Base-by-base conservation (phyloP, 345 rosid genomes). In the Populus euphratica region DNA sequence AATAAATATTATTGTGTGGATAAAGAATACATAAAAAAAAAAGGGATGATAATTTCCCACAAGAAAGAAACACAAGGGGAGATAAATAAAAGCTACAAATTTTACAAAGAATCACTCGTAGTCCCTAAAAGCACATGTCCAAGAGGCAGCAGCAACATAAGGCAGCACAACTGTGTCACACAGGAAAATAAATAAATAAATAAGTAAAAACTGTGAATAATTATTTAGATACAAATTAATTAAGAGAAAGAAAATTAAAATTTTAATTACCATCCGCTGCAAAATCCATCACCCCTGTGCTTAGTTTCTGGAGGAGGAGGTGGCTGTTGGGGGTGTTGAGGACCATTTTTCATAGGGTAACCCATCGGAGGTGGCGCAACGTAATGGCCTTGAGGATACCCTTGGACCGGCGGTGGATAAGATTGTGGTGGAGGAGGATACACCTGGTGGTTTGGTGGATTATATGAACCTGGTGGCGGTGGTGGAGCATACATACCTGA, bases 141-240 rank as follows among this genome's bases (percentile, higher is more conserved):
- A 70, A 54, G 23, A 80, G 72, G 75, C 82, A 80, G 75, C 78
- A 79, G 78, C 82, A 79, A 27, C 82, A 79, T 52, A 79, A 44
- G 39, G 74, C 82, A 69, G 78, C 82, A 69, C 82, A 80, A 50
- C 82, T 80, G 82, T 27, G 36, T 25, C 43, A 21, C 8, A 27
- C 2, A 2, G 17, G 9, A 41, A 12, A n/a, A 63, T 12, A 27
- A 21, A 31, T 3, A 50, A 41, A 16, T 27, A 16, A 29, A 16
- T 31, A 52, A 50, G 2, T 20, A 31, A 20, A 27, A 20, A 27
- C 36, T 27, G 33, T 29, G 8, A 59, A 35, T 21, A 2, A 0
- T 2, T 35, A 36, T 25, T 17, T 67, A 43, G 14, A 73, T 2
- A 27, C 2, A 38, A 41, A 27, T 27, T 4, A 41, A 27, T 27